Base-by-base conservation (phyloP, 1,139 yeast genomes). In the Pichia norvegensis region DNA sequence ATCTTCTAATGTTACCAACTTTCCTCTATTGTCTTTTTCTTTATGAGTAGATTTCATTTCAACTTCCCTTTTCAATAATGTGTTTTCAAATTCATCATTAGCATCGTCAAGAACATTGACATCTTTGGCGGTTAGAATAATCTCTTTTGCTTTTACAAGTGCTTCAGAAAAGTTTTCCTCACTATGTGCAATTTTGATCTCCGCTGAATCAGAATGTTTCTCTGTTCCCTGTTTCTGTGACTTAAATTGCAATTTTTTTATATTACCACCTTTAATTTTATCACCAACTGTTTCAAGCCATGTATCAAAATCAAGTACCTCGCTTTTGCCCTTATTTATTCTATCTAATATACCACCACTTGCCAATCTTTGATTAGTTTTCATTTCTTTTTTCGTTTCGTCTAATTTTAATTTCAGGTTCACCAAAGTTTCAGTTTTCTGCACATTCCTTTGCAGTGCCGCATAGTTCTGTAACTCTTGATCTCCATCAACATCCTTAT, bases 61-160 rank as follows among this genome's bases (percentile, higher is more conserved):
- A 17, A 65, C 55, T 41, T 67, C 62, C 29, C 65, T 67, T 1
- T 63, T 56, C 41, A 80, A 55, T 23, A 56, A 69, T 29, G 68
- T 72, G 48, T 78, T 75, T 37, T 67, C 74, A 40, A 81, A 64
- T 42, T 65, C 70, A 44, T 69, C 73, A 25, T 40, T 37, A 6
- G 16, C 16, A 22, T 50, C 51, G 17, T 45, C 50, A n/a, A 45
- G 33, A 11, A 51, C 49, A 35, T 47, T 46, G 2, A 25, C 61
- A 51, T 87, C 96, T 46, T 81, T 76, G 40, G 86, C 65, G 0
- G 92, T 85, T 45, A 87, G 65, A 2, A 85, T 68, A 0, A 77
- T 76, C 16, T 22, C 14, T 20, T 21, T 17, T 40, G 2, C 31
- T 21, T 27, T 22, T 9, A 11, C 25, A n/a, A 9, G 10, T 5